These are phyloP conservation scores for Arachnopeziza araneosa DNA, from an alignment of 2,329 filamentous ascomycete species.

Conservation along the genomic window DNA sequence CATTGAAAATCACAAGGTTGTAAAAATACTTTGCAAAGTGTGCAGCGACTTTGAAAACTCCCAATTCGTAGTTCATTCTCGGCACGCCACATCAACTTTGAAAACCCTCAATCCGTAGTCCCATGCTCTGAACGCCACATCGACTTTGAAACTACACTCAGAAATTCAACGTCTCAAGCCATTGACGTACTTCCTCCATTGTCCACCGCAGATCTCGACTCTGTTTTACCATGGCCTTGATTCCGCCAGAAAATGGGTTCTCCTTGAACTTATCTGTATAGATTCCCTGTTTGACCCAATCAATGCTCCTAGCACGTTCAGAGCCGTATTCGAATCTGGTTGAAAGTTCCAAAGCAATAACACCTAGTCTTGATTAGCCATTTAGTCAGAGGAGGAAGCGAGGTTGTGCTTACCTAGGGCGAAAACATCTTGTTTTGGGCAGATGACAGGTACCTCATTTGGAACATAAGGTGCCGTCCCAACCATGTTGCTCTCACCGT, in stretches of 20 bases:
- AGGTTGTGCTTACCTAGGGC: slow-evolving; percentile 57
- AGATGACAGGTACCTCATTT: slow-evolving; percentile 27
- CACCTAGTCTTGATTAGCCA: slow-evolving; percentile 45
- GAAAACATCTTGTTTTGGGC: slow-evolving; percentile 54
- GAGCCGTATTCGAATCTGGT: slow-evolving; percentile 46
- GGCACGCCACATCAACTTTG: background rate
- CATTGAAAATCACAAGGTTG: too few species aligned
- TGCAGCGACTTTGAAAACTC: too few species aligned
- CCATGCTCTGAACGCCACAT: background rate
- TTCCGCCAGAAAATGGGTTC: slow-evolving; percentile 22
- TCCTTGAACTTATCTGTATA: slow-evolving; percentile 20
- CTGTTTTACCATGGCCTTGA: slow-evolving; percentile 12
- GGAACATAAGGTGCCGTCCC: slow-evolving; percentile 58
- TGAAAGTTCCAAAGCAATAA: slow-evolving; percentile 58
- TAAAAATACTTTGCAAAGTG: too few species aligned
- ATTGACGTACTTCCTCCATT: slow-evolving; percentile 3
- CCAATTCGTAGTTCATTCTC: too few species aligned
- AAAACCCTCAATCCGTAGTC: background rate
- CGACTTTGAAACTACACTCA: background rate
- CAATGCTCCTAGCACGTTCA: slow-evolving; percentile 40
- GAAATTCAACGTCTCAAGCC: background rate
- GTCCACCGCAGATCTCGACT: slow-evolving; percentile 10
- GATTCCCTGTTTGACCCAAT: slow-evolving; percentile 28
- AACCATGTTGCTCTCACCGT: slow-evolving; percentile 34
- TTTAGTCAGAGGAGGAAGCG: slow-evolving; percentile 52